phyloP scores from a whole-genome alignment of 164 flowering plant species.

The Dillenia suffruticosa region DNA sequence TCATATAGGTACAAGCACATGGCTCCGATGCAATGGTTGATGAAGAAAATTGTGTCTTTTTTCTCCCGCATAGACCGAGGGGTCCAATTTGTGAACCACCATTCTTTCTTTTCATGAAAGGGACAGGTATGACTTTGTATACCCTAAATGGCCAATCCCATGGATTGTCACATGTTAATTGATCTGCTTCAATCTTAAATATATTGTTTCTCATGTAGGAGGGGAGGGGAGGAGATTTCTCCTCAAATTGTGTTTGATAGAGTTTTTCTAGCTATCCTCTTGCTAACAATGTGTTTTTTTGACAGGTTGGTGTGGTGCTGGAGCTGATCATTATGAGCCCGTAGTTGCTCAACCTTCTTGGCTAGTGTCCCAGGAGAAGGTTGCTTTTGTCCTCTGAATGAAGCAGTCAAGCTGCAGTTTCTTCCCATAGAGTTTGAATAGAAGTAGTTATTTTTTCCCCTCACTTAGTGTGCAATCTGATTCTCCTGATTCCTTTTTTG shows the following conservation, averaged over 20 bases:
- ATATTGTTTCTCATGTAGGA: too few species aligned
- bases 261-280: too few species aligned
- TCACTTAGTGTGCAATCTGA: constrained; percentile 19
- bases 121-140: constrained; percentile 54
- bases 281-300: not conserved
- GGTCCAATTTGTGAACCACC: constrained; percentile 69
- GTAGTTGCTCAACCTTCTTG: constrained; percentile 64
- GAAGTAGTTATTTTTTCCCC: constrained; percentile 14
- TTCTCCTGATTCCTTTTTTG: constrained; percentile 22
- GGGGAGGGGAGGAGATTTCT: too few species aligned
- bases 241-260: too few species aligned
- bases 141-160: too few species aligned
- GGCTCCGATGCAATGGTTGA: constrained; percentile 99
- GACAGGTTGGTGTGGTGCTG: constrained; percentile 98
- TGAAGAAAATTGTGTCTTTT: constrained; percentile 90
- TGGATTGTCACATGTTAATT: too few species aligned
- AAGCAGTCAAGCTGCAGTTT: constrained; percentile 27
- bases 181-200: too few species aligned
- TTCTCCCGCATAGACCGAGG: constrained; percentile 91
- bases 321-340: constrained; percentile 97
- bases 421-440: constrained; percentile 30
- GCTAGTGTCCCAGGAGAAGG: constrained; percentile 62
- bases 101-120: constrained; percentile 91
- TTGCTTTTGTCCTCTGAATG: constrained; percentile 69
- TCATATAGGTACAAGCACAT: constrained; percentile 82